A percentile compares a stretch with the other conserved stretches of the same genome.
Evolutionary conservation across 169 alveolate species (phyloP).

Genomic region (Plasmodium coatneyi): DNA sequence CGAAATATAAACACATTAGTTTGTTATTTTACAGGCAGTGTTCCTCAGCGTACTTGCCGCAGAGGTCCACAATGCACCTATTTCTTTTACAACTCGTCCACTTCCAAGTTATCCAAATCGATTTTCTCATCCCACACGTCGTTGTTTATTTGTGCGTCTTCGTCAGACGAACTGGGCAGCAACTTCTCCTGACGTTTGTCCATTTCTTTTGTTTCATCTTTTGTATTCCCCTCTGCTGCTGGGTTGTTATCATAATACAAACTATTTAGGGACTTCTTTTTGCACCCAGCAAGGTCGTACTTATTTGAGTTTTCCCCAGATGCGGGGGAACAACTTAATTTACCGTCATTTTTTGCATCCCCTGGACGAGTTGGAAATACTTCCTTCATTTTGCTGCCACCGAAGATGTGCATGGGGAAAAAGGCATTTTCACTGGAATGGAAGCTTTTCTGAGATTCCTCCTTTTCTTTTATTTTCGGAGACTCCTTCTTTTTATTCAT

Average conservation of each 20-base stretch:
- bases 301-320: background rate
- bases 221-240: background rate
- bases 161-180: slow-evolving; percentile 42
- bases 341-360: background rate
- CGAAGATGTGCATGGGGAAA: background rate
- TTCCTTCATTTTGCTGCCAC: background rate
- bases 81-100: slow-evolving; percentile 1
- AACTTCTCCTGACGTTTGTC: background rate
- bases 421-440: slow-evolving; percentile 3
- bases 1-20: background rate
- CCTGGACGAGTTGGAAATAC: background rate
- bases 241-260: background rate
- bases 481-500: slow-evolving; percentile 12
- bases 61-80: background rate
- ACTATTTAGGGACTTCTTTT: background rate
- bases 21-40: background rate
- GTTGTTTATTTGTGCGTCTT: slow-evolving; percentile 43
- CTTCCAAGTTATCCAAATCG: slow-evolving; percentile 39
- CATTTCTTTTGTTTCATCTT: background rate
- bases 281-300: background rate
- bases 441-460: background rate
- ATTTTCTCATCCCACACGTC: slow-evolving; percentile 72
- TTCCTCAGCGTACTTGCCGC: background rate
- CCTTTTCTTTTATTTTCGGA: slow-evolving; percentile 18
- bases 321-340: background rate